Percentiles rank a stretch among this genome's conserved stretches.
These are phyloP conservation scores for Xanthoparmelia taractica DNA, from an alignment of 495 filamentous ascomycete species.

Conservation along the genomic window DNA sequence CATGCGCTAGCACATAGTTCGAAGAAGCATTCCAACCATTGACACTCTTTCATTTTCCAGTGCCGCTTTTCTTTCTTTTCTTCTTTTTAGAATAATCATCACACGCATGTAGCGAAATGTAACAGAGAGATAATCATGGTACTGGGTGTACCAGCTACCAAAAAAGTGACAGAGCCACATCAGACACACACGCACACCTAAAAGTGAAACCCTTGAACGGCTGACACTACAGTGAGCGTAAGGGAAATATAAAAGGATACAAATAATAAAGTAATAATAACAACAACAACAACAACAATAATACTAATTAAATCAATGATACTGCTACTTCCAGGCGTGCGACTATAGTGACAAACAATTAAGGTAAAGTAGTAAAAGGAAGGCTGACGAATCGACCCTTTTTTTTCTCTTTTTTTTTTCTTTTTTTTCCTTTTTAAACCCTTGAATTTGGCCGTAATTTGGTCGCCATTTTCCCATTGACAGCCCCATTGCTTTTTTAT, in stretches of 20 bases:
- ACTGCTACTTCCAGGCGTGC: no score
- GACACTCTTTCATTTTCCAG: conserved; percentile 21
- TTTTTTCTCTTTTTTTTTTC: neutral
- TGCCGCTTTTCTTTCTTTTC: conserved; percentile 13
- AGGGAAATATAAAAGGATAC: no score
- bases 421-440: no score
- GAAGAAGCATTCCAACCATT: conserved; percentile 10
- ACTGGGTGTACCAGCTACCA: no score
- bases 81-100: neutral
- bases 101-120: no score
- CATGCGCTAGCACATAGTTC: conserved; percentile 20
- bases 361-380: neutral
- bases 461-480: no score
- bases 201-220: neutral
- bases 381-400: conserved; percentile 9
- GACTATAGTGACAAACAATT: conserved; percentile 14
- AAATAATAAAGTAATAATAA: no score
- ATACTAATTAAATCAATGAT: no score
- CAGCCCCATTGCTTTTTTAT: no score
- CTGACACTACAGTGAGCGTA: conserved; percentile 10
- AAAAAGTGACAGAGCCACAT: neutral
- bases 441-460: conserved; percentile 1
- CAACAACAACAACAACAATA: no score
- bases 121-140: no score
- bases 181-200: no score